Base-by-base conservation (phyloP, 495 filamentous ascomycete species). In the Poronia punctata region DNA sequence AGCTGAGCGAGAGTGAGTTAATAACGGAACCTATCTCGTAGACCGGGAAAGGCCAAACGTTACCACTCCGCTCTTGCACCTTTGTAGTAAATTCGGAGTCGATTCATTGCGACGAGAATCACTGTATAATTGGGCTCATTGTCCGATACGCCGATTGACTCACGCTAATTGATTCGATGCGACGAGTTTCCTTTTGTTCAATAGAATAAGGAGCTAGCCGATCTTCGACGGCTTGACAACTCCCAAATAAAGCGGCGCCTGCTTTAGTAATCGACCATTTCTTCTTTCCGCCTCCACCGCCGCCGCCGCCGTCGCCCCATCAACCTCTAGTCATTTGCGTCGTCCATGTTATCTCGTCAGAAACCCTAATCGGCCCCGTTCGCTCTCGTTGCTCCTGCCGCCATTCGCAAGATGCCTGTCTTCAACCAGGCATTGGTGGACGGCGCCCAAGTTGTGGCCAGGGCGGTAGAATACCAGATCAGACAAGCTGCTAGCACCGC, bases 371-470 rank as follows among this genome's bases (percentile, higher is more conserved):
- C 27, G 15, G 21, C 26, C 7, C 19, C 2, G 22, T 20, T 18
- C 20, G 19, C 25, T 33, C 27, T 45, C 20, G 26, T 33, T 11
- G 19, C 14, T 24, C 32, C 8, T 12, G 16, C 12, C 9, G 11
- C 14, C 17, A 29, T 17, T 29, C 3, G 11, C 42, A 58, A 51
- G 21, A 62, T 62, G 59, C 43, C 46, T 20, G 38, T 33, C 40
- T 19, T 62, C 33, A 54, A 60, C 24, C 42, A 59, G 31, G 53
- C 42, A 18, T 21, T 62, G 39, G 59, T 55, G 35, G 52, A 44
- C 28, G 54, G 51, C 43, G 56, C 49, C 15, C 45, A 56, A 28
- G 38, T 62, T 16, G 59, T 62, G 40, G 59, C 48, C 36, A 57
- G 51, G 27, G 45, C 52, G 30, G 49, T 60, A 35, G 50, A 54